A percentile compares a stretch with the other conserved stretches of the same genome.
phyloP scores from a whole-genome alignment of 163 green algal species.

The Chloromonas sp. region DNA sequence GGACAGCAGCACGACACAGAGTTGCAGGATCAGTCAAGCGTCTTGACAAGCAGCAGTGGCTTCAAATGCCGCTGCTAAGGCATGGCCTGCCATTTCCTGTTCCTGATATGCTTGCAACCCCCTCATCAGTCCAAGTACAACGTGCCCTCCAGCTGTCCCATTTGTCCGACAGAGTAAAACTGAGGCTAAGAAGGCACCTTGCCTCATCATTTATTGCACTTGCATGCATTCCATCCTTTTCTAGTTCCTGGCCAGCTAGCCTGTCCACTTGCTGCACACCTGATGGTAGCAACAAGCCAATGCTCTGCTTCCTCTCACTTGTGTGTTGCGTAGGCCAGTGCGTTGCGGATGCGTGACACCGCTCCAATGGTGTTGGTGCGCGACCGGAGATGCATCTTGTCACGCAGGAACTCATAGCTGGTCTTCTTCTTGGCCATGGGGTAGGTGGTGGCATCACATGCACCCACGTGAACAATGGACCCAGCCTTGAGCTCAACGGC shows the following conservation, averaged over 20 bases:
- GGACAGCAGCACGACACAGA: too few species aligned
- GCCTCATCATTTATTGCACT: neutral
- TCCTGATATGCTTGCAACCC: too few species aligned
- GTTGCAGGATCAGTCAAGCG: too few species aligned
- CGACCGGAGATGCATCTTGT: constrained; percentile 86
- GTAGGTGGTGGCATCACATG: constrained; percentile 80
- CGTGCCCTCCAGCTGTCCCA: too few species aligned
- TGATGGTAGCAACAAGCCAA: neutral
- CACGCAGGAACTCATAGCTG: constrained; percentile 87
- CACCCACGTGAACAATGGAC: constrained; percentile 68
- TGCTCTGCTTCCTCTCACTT: constrained; percentile 29
- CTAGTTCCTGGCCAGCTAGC: neutral
- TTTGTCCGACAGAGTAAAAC: too few species aligned
- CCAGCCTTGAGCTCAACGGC: constrained; percentile 81
- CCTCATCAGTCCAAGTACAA: too few species aligned
- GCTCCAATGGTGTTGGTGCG: constrained; percentile 89
- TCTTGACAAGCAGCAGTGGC: too few species aligned
- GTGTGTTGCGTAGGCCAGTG: constrained; percentile 92
- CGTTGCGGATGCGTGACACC: constrained; percentile 91
- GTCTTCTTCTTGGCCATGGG: constrained; percentile 95
- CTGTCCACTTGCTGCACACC: too few species aligned
- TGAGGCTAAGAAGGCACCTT: constrained; percentile 19
- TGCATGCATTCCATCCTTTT: neutral
- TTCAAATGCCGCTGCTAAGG: too few species aligned
- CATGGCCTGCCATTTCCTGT: too few species aligned